A percentile compares a stretch with the other conserved stretches of the same genome.
Evolutionary conservation across 2,329 filamentous ascomycete genomes (phyloP).

Genomic region (Neofusicoccum umdonicola): DNA sequence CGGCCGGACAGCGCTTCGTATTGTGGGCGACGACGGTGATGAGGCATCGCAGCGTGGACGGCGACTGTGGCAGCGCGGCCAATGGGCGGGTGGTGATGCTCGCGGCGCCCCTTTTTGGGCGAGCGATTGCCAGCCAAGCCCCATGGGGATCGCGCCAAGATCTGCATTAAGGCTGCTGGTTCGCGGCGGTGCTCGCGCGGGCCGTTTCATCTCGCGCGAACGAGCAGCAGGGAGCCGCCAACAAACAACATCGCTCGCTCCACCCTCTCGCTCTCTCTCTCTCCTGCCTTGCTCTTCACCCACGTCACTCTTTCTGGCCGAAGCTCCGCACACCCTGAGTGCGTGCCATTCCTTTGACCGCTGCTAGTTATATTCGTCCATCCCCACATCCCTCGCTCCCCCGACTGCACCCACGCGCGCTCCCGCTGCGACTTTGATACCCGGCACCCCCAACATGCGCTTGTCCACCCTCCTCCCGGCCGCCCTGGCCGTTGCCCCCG

Average conservation of each 20-base stretch:
- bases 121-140: neutral
- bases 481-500: slow-evolving; percentile 41
- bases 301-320: slow-evolving; percentile 12
- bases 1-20: neutral
- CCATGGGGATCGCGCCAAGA: slow-evolving; percentile 5
- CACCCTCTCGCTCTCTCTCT: neutral
- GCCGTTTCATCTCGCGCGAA: slow-evolving; percentile 1
- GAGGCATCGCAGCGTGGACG: too few species aligned
- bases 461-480: slow-evolving; percentile 32
- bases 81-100: neutral
- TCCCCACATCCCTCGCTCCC: neutral
- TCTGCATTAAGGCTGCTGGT: slow-evolving; percentile 6
- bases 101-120: slow-evolving; percentile 1
- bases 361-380: neutral
- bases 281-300: neutral
- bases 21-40: neutral
- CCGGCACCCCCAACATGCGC: slow-evolving; percentile 28
- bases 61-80: neutral
- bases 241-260: neutral
- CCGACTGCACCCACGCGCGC: neutral
- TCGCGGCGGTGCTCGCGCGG: neutral
- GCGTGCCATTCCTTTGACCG: neutral
- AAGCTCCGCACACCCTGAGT: slow-evolving; percentile 1
- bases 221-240: neutral
- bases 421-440: neutral